phyloP scores from a whole-genome alignment of 2,329 filamentous ascomycete species.

The Monilinia polystroma region DNA sequence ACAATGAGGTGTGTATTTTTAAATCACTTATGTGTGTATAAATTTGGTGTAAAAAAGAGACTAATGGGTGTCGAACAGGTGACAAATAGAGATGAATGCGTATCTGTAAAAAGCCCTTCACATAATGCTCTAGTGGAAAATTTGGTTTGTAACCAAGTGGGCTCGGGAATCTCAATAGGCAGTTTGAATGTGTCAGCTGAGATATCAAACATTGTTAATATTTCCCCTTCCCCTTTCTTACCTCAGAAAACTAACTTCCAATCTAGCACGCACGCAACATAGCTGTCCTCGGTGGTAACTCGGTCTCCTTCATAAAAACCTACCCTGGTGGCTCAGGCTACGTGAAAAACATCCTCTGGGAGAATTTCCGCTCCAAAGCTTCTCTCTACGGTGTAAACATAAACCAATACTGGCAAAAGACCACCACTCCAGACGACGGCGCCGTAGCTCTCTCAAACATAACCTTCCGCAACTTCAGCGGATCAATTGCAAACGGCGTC shows the following conservation, averaged over 20 bases:
- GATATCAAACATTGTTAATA: conserved; percentile 20
- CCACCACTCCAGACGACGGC: conserved; percentile 34
- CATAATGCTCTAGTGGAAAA: conserved; percentile 42
- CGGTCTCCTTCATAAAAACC: conserved; percentile 44
- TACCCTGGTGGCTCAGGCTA: conserved; percentile 43
- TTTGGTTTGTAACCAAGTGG: conserved; percentile 42
- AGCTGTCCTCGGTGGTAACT: conserved; percentile 41
- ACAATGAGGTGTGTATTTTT: conserved; percentile 36
- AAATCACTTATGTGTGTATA: neutral
- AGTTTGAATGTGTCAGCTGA: conserved; percentile 31
- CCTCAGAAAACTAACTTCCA: neutral
- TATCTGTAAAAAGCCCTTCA: conserved; percentile 43
- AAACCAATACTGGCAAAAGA: conserved; percentile 36
- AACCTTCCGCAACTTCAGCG: conserved; percentile 39
- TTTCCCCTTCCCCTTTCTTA: no score
- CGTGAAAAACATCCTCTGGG: conserved; percentile 41
- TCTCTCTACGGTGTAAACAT: conserved; percentile 34
- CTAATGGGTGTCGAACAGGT: neutral
- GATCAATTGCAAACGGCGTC: conserved; percentile 33
- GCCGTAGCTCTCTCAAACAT: conserved; percentile 34
- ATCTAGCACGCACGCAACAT: conserved; percentile 37
- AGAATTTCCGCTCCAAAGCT: conserved; percentile 36
- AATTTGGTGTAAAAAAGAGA: neutral
- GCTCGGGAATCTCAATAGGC: conserved; percentile 42
- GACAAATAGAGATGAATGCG: conserved; percentile 44